Evolutionary conservation across 2,329 filamentous ascomycete genomes (phyloP).

Genomic region (Aspergillus sp.): DNA sequence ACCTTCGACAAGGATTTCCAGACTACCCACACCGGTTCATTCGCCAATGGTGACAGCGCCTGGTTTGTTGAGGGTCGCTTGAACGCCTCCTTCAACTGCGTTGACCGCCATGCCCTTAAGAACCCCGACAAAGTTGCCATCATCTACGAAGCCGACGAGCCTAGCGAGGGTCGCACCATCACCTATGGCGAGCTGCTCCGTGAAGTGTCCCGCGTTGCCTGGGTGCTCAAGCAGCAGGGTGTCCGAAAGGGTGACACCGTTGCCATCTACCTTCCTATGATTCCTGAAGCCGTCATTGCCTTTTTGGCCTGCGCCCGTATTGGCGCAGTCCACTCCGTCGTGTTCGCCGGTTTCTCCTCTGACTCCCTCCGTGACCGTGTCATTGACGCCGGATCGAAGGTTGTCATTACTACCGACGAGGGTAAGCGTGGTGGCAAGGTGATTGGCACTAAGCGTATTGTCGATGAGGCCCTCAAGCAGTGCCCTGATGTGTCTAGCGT

Average conservation of each 20-base stretch:
- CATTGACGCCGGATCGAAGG: conserved; percentile 81
- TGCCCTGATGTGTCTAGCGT: conserved; percentile 83
- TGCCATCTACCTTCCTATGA: conserved; percentile 97
- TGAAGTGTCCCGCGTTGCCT: conserved; percentile 82
- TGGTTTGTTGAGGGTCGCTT: conserved; percentile 94
- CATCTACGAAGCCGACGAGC: conserved; percentile 97
- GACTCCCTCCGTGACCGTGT: conserved; percentile 95
- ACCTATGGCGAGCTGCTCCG: conserved; percentile 90
- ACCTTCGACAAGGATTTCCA: conserved; percentile 89
- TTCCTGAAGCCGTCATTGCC: conserved; percentile 87
- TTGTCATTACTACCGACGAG: conserved; percentile 96
- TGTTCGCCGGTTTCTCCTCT: conserved; percentile 96
- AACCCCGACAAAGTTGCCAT: conserved; percentile 91
- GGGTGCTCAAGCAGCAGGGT: conserved; percentile 89
- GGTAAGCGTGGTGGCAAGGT: conserved; percentile 96
- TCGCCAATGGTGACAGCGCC: conserved; percentile 75
- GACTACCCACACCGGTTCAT: conserved; percentile 74
- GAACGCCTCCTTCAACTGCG: conserved; percentile 95
- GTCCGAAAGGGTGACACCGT: conserved; percentile 97
- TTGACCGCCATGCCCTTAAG: conserved; percentile 94
- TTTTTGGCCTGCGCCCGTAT: conserved; percentile 90
- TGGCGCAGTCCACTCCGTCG: conserved; percentile 92
- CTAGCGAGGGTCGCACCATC: conserved; percentile 77
- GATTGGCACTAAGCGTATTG: conserved; percentile 98
- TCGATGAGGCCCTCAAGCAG: conserved; percentile 94